These are phyloP conservation scores for Aspergillus luchuensis DNA, from an alignment of 2,329 filamentous ascomycete species.

Conservation along the genomic window DNA sequence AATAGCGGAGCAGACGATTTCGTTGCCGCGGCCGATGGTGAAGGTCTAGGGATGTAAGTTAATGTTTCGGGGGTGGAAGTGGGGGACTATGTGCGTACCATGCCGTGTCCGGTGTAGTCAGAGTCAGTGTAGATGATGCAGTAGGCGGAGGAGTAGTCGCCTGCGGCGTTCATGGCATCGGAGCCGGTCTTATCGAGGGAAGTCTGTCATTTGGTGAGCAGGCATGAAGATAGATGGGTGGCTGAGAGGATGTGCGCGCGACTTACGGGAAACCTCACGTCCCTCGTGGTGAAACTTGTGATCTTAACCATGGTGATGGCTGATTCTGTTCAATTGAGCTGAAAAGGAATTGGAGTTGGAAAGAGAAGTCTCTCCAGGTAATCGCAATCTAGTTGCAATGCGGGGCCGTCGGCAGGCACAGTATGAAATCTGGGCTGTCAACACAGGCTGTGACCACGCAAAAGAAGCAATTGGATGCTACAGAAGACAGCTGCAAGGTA, in stretches of 20 bases:
- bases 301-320: conserved; percentile 61
- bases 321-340: not conserved
- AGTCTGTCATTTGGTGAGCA: conserved; percentile 53
- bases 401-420: not conserved
- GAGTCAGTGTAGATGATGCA: conserved; percentile 85
- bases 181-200: conserved; percentile 95
- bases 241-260: not conserved
- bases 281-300: conserved; percentile 69
- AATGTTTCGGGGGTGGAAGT: not conserved
- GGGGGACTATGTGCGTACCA: conserved; percentile 34
- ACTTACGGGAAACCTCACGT: conserved; percentile 70
- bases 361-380: not conserved
- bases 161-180: conserved; percentile 93
- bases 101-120: conserved; percentile 42
- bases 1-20: conserved; percentile 87
- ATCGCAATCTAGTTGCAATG: conserved; percentile 6
- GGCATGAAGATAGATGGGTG: not conserved
- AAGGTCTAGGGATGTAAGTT: conserved; percentile 40
- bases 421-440: not conserved
- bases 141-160: conserved; percentile 93
- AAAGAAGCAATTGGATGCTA: not conserved
- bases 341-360: not conserved
- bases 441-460: not conserved
- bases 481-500: not conserved
- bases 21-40: conserved; percentile 71